Evolutionary conservation across 129 eudicot species (phyloP), one percentile per base, ranked within the genome.

Genomic region (Erigeron canadensis): DNA sequence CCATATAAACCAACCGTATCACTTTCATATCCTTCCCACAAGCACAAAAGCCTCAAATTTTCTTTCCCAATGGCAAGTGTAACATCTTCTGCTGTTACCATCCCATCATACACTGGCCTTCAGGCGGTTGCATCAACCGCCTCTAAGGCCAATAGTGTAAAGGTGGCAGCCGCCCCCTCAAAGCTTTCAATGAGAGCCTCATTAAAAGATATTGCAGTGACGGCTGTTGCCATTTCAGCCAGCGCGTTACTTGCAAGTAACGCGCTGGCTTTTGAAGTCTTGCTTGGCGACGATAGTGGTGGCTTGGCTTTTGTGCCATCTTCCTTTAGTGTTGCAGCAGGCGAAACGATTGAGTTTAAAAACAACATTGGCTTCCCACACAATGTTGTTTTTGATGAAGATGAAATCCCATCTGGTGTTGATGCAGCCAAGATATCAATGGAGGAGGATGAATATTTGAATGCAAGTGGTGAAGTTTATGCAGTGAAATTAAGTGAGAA

Each of bases 291-390:
- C 53, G 80, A 74, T 23, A 90, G 86, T 9, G 97, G 97, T 7
- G 72, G 51, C 1, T 57, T 94, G 48, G 94, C 71, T n/a, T 94
- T 94, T 62, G 80, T 79, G 61, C 99, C 99, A 2, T 53, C 70
- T 1, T 61, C 73, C 60, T 80, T 94, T 80, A 67, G 75, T 17
- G 87, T 94, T 3, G 65, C 88, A 1, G 10, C 99, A 0, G 99
- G 99, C 0, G 99, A 94, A 82, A 85, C 82, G 76, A 94, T 94
- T 51, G 74, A 23, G 17, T 94, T 94, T 88, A 85, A 75, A 81
- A 94, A 94, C 93, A 94, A 94, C 79, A 80, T 83, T 2, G 99
- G 97, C 64, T 94, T 85, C 90, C 99, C 99, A 0, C 99, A 94
- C 88, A 94, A 94, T 64, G 85, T 94, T 12, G 83, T 89, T 47